Evolutionary conservation across 345 rosid species (phyloP).

Genomic region (Populus euphratica): DNA sequence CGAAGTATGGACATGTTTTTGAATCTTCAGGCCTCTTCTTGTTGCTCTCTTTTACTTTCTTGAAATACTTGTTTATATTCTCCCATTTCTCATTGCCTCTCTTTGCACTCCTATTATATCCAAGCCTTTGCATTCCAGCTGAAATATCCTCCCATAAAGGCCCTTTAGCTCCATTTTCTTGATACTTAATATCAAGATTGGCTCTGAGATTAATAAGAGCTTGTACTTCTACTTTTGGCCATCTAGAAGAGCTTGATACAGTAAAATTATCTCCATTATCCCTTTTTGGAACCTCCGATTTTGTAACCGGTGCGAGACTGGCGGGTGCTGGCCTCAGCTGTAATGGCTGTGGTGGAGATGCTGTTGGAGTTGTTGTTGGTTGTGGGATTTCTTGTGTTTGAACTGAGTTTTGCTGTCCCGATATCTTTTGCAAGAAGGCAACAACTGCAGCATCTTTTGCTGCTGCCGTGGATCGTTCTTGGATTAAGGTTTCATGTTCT

Average conservation of each 20-base stretch:
- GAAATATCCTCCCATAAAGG: slow-evolving; percentile 94
- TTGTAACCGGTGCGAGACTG: background rate
- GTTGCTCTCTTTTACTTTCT: slow-evolving; percentile 75
- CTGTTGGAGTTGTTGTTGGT: background rate
- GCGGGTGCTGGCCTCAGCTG: background rate
- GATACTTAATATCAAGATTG: slow-evolving; percentile 55
- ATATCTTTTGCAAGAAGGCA: slow-evolving; percentile 69
- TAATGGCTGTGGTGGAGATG: background rate
- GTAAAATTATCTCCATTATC: slow-evolving; percentile 21
- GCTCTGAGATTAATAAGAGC: slow-evolving; percentile 64
- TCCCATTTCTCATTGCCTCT: slow-evolving; percentile 98
- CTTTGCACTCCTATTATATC: slow-evolving; percentile 69
- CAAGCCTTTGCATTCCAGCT: slow-evolving; percentile 55
- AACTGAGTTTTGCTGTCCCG: slow-evolving; percentile 33
- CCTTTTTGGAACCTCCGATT: background rate
- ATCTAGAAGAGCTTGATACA: slow-evolving; percentile 57
- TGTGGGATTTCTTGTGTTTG: slow-evolving; percentile 3
- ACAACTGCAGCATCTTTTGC: slow-evolving; percentile 78
- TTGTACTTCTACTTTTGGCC: slow-evolving; percentile 83
- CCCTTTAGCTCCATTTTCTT: slow-evolving; percentile 63
- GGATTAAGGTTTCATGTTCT: slow-evolving; percentile 59
- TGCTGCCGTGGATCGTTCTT: slow-evolving; percentile 65
- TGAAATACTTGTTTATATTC: slow-evolving; percentile 93
- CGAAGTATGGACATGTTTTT: slow-evolving; percentile 83
- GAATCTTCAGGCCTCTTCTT: slow-evolving; percentile 69